Percentiles rank a stretch among this genome's conserved stretches.
phyloP scores from a whole-genome alignment of 1,284 basidiomycete species.

The Cerioporus squamosus region DNA sequence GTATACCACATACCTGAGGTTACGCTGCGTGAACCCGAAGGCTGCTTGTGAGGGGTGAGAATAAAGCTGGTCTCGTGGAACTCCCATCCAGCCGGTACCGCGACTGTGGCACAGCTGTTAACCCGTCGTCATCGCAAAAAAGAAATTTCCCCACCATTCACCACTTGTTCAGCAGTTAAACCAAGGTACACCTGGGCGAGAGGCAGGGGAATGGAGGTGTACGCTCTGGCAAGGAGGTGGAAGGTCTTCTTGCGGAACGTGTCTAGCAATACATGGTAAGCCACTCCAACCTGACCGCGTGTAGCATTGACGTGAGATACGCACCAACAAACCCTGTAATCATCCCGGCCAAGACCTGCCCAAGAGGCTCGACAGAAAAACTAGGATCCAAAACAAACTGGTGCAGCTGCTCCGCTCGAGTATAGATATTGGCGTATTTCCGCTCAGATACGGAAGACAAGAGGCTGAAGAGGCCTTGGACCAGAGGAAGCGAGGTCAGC shows the following conservation, averaged over 20 bases:
- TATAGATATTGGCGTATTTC: conserved; percentile 57
- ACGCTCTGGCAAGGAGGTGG: conserved; percentile 59
- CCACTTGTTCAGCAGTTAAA: conserved; percentile 48
- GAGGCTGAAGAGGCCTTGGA: conserved; percentile 49
- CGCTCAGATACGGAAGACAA: conserved; percentile 55
- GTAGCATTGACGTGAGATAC: conserved; percentile 37
- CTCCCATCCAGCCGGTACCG: conserved; percentile 50
- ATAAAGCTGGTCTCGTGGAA: conserved; percentile 51
- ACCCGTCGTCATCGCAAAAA: neutral
- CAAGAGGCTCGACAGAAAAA: conserved; percentile 50
- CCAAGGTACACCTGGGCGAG: conserved; percentile 62
- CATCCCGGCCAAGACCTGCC: conserved; percentile 47
- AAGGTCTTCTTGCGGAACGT: conserved; percentile 60
- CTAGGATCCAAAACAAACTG: conserved; percentile 45
- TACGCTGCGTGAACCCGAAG: neutral
- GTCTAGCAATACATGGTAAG: conserved; percentile 2
- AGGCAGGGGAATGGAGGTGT: conserved; percentile 56
- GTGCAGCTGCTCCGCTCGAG: conserved; percentile 48
- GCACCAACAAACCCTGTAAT: conserved; percentile 54
- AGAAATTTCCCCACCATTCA: conserved; percentile 43
- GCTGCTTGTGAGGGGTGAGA: conserved; percentile 41
- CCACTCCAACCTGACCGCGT: neutral
- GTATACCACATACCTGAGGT: neutral
- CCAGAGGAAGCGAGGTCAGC: conserved; percentile 47
- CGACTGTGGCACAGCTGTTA: conserved; percentile 37